Conservation (phyloP, 2,329 filamentous ascomycete genomes). For the Pseudonectria buxi region DNA sequence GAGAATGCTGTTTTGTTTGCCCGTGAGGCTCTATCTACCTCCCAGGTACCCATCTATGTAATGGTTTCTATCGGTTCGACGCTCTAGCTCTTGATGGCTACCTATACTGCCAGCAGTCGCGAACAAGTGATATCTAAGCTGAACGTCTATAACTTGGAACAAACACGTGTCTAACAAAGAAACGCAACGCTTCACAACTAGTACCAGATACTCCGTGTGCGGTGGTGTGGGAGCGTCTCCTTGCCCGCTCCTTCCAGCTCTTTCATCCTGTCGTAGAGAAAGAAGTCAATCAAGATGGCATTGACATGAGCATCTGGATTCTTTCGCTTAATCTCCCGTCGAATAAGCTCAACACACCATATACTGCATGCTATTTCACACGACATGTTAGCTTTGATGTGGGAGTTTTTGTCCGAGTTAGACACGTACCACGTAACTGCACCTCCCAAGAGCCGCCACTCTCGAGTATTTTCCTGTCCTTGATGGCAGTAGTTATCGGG, state of each 20-base stretch:
- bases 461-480: constrained; percentile 56
- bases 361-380: constrained; percentile 67
- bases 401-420: not conserved
- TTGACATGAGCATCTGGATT: constrained; percentile 71
- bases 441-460: constrained; percentile 74
- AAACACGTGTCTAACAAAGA: constrained; percentile 6
- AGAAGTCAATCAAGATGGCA: constrained; percentile 93
- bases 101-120: not conserved
- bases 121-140: constrained; percentile 13
- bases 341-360: constrained; percentile 89
- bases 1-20: constrained; percentile 9
- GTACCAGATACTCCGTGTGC: constrained; percentile 94
- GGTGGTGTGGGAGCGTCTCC: constrained; percentile 66
- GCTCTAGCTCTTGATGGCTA: no score
- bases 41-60: constrained; percentile 10
- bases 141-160: constrained; percentile 5
- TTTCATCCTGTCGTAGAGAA: constrained; percentile 92
- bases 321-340: constrained; percentile 66
- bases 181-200: constrained; percentile 31
- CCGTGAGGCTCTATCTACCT: constrained; percentile 13
- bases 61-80: no score
- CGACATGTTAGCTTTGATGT: constrained; percentile 6
- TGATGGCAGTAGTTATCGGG: constrained; percentile 64
- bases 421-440: constrained; percentile 65
- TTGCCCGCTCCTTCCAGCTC: constrained; percentile 60